Evolutionary conservation across 306 rosid genomes (phyloP).

Genomic region (Corylus avellana): DNA sequence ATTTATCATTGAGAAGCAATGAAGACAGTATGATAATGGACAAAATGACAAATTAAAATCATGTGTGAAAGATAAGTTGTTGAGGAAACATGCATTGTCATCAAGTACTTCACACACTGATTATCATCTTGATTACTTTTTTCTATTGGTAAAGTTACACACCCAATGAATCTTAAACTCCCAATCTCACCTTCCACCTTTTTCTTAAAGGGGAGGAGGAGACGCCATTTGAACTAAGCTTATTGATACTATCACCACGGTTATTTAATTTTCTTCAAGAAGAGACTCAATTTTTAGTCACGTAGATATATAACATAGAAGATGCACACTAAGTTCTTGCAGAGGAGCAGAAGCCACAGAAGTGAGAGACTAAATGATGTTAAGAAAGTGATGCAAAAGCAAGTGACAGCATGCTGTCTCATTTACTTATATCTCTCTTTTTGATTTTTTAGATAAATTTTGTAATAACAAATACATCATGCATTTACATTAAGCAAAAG

Average conservation of each 20-base stretch:
- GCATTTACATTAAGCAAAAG: neutral
- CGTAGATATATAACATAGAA: neutral
- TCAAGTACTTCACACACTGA: neutral
- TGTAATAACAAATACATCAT: neutral
- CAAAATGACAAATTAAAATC: neutral
- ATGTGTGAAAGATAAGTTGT: neutral
- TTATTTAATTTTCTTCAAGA: neutral
- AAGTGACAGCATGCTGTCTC: slow-evolving; percentile 1
- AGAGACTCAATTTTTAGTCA: neutral
- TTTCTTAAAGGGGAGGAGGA: neutral
- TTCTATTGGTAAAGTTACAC: neutral
- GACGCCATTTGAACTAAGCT: neutral
- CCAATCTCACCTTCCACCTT: neutral
- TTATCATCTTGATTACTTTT: neutral
- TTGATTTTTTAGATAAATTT: neutral
- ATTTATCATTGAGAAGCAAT: neutral
- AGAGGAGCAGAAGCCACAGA: neutral
- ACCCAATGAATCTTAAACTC: neutral
- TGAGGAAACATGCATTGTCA: neutral
- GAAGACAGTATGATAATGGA: neutral
- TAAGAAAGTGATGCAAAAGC: neutral
- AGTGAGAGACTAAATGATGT: slow-evolving; percentile 5
- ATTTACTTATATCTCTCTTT: neutral
- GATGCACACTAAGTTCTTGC: neutral
- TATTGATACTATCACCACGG: neutral